Percentiles rank a stretch among this genome's conserved stretches.
Evolutionary conservation across 192 early-diverging fungal genomes (phyloP).

Genomic region (Linnemannia hyalina): DNA sequence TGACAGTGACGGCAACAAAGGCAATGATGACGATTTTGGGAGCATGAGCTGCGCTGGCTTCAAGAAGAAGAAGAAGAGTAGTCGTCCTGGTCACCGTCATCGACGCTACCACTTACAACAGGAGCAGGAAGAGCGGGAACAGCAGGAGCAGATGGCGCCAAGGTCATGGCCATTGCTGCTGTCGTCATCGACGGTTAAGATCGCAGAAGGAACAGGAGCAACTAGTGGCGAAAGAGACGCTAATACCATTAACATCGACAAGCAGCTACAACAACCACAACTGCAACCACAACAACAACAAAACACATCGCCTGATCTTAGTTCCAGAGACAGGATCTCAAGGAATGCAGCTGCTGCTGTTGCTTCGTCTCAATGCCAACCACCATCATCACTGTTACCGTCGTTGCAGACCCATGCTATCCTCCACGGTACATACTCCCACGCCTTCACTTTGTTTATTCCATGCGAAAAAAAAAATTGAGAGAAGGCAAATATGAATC

Average conservation of each 20-base stretch:
- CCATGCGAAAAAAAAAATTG: too few species aligned
- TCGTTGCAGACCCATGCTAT: neutral
- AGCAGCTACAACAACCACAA: neutral
- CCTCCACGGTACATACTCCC: neutral
- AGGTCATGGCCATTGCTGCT: neutral
- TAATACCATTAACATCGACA: neutral
- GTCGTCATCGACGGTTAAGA: neutral
- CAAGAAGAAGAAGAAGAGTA: neutral
- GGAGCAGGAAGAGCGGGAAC: neutral
- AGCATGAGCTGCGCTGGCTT: neutral
- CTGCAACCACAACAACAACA: neutral
- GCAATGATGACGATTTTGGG: neutral
- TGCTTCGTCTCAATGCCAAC: neutral
- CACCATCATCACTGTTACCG: neutral
- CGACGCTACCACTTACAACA: neutral
- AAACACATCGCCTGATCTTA: neutral
- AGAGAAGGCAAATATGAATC: neutral
- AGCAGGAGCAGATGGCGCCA: neutral
- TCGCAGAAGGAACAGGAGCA: neutral
- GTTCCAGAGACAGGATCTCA: neutral
- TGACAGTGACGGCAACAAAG: neutral
- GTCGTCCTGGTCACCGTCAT: neutral
- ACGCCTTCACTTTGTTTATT: neutral
- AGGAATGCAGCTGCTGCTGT: neutral
- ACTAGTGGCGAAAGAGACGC: neutral